Base-by-base conservation (phyloP, 257 asterid genomes). In the Solanum tacnaense region DNA sequence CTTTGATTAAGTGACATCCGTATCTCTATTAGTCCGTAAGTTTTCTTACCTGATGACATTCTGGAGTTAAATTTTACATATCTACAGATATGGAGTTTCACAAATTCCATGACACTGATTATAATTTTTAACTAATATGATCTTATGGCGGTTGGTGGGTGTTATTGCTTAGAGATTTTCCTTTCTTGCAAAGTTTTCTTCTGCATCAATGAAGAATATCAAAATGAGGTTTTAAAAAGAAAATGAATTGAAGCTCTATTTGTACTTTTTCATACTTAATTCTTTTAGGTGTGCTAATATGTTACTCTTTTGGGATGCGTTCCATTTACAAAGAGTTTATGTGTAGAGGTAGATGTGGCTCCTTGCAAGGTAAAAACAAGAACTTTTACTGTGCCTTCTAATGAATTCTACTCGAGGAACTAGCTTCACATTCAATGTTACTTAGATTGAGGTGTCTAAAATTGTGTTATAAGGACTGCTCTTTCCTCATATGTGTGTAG, bases 1-100 rank as follows among this genome's bases (percentile, higher is more conserved):
- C 4, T 52, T 18, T 18, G 23, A 2, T 52, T 49, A 0, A 0
- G 1, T 52, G 62, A 52, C 1, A 52, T 18, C 0, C 1, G 3
- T 18, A 52, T 6, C 62, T 52, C n/a, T 18, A 52, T 18, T 52
- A 18, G 62, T 52, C n/a, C 1, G 9, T 52, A 52, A 52, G 10
- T 52, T 52, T 52, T 2, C 62, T 16, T 18, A 52, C 9, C 62
- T 6, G n/a, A 52, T 16, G 62, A 52, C 3, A 52, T 52, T 18
- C n/a, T 52, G 0, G 62, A 6, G 62, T 16, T 52, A 6, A 16
- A 52, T 52, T 52, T 18, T 52, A 52, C n/a, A 52, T 2, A 52
- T 52, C 9, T 52, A 52, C 9, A 2, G 1, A 0, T 6, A 52
- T 16, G 3, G 23, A 52, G 62, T 16, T 52, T 1, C 10, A 52